Evolutionary conservation across 192 early-diverging fungal genomes (phyloP), one percentile per base, ranked within the genome.

Genomic region (Backusella mclennaniae): DNA sequence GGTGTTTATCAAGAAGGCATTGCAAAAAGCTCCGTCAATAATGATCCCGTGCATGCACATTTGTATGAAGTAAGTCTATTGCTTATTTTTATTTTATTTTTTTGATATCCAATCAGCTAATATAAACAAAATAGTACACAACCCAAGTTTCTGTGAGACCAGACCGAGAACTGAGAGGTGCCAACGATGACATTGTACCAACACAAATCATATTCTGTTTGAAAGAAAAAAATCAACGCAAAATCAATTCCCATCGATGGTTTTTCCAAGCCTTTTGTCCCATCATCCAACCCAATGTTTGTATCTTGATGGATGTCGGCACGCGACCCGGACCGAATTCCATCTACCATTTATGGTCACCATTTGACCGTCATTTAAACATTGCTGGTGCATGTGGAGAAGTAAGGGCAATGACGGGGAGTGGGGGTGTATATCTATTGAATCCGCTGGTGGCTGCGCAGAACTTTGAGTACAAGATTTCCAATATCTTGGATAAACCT

Each of bases 211-310:
- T 96, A 23, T 96, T 96, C 78, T 92, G 93, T 80, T 84, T 96
- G 8, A 96, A 96, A 80, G 95, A 96, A 83, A 94, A 95, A 84
- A 96, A 96, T 75, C 90, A 90, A 69, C 96, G 95, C 80, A 96
- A 96, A 84, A 92, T 96, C 80, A 96, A 93, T 74, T 93, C 89
- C n/a, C 91, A 92, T 83, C 85, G 96, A 35, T 90, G 89, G 89
- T 90, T 90, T 79, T 90, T 90, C 41, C 84, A 90, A 71, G 89
- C 88, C 5, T 87, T 90, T 75, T 86, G 89, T 42, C 87, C 87
- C 11, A 73, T 90, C 23, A 76, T 90, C 39, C 77, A 85, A 15
- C 89, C 89, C 11, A 83, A 86, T 42, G 87, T 90, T 14, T 89
- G 87, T 77, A 86, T 90, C 29, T 76, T 90, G 35, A 72, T 90